Evolutionary conservation across 495 filamentous ascomycete genomes (phyloP).

Genomic region (Alectoria sarmentosa): DNA sequence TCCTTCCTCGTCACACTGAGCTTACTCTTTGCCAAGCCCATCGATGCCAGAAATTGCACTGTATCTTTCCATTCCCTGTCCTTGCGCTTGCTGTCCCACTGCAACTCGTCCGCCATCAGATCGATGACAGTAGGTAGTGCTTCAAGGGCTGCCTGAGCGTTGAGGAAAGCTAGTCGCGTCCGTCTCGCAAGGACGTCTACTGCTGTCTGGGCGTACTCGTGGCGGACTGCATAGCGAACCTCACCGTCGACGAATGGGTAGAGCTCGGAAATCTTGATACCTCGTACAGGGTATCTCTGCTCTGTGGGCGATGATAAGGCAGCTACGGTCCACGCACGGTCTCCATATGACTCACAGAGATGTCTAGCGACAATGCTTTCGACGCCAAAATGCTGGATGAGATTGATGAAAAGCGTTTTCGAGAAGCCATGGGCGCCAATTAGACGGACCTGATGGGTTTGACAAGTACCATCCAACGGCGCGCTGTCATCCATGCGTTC

Average conservation of each 20-base stretch:
- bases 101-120: constrained; percentile 82
- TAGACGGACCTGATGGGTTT: constrained; percentile 84
- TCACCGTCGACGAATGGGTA: constrained; percentile 98
- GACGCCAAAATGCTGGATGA: constrained; percentile 94
- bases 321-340: constrained; percentile 93
- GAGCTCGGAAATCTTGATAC: constrained; percentile 68
- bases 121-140: constrained; percentile 85
- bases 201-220: constrained; percentile 93
- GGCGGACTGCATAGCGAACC: constrained; percentile 77
- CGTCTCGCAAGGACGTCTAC: constrained; percentile 85
- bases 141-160: constrained; percentile 91
- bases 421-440: constrained; percentile 91
- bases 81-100: constrained; percentile 69
- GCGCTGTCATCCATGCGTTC: constrained; percentile 68
- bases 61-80: constrained; percentile 82
- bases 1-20: constrained; percentile 62
- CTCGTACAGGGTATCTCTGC: constrained; percentile 79
- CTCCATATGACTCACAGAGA: constrained; percentile 82
- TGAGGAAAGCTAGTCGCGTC: constrained; percentile 86
- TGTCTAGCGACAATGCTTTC: constrained; percentile 95
- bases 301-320: constrained; percentile 75
- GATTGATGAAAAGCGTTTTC: constrained; percentile 95
- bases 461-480: constrained; percentile 73
- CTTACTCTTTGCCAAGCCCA: constrained; percentile 79
- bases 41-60: constrained; percentile 68